These are phyloP conservation scores for Malassezia nana DNA, from an alignment of 1,284 basidiomycete genomes.

Conservation along the genomic window DNA sequence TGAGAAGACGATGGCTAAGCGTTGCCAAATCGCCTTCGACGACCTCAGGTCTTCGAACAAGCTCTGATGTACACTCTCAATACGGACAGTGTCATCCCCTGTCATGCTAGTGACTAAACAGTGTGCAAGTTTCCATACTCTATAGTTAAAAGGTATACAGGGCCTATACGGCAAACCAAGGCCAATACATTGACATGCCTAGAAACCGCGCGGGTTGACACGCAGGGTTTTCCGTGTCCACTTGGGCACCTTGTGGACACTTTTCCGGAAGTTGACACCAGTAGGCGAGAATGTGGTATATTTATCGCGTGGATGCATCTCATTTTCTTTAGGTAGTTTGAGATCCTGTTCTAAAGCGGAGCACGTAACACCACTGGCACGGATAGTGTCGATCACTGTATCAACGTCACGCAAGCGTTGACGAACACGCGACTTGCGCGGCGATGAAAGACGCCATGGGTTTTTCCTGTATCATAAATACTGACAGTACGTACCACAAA, in stretches of 20 bases:
- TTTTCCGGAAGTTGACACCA: conserved; percentile 63
- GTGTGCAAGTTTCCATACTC: neutral
- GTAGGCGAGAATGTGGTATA: conserved; percentile 78
- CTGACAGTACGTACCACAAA: conserved; percentile 57
- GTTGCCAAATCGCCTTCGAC: conserved; percentile 81
- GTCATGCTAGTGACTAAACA: neutral
- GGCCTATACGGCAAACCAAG: neutral
- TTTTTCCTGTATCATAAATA: conserved; percentile 62
- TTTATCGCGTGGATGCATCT: conserved; percentile 82
- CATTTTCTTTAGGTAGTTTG: conserved; percentile 71
- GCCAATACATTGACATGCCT: neutral
- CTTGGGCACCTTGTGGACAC: conserved; percentile 71
- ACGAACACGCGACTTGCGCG: conserved; percentile 82
- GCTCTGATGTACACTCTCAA: conserved; percentile 25
- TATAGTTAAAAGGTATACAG: neutral
- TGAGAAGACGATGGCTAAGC: conserved; percentile 79
- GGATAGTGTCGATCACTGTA: conserved; percentile 76
- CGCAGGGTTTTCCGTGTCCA: conserved; percentile 17
- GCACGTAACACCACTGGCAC: conserved; percentile 68
- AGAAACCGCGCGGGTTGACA: conserved; percentile 19
- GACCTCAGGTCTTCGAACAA: conserved; percentile 60
- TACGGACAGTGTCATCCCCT: neutral
- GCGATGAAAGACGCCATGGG: conserved; percentile 80
- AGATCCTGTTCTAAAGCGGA: conserved; percentile 64
- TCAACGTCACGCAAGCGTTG: conserved; percentile 83